Evolutionary conservation across 495 filamentous ascomycete species (phyloP).

Genomic region (Cenococcum geophilum): DNA sequence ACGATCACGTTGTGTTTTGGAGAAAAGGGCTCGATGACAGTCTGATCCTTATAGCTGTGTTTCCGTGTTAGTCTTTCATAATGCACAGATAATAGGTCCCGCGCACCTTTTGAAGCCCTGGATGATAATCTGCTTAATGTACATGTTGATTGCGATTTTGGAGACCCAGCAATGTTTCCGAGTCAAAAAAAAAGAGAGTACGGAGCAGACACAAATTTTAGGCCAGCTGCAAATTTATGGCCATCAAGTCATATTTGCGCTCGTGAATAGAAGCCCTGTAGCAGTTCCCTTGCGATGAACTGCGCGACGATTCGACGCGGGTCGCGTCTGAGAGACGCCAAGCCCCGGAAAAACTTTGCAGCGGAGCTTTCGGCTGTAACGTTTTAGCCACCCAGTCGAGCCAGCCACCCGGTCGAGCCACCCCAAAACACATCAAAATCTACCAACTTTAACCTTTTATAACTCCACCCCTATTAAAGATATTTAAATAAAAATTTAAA

Average conservation of each 20-base stretch:
- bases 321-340: neutral
- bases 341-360: neutral
- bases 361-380: no score
- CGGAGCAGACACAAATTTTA: neutral
- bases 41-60: slow-evolving; percentile 97
- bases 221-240: neutral
- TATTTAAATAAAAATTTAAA: no score
- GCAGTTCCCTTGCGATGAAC: neutral
- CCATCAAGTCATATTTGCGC: neutral
- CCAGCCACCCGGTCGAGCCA: no score
- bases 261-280: neutral
- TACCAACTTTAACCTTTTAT: no score
- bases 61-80: slow-evolving; percentile 3
- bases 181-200: neutral
- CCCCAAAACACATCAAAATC: no score
- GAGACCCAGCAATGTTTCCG: neutral
- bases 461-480: no score
- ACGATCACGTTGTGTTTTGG: slow-evolving; percentile 98
- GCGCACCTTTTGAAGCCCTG: slow-evolving; percentile 98
- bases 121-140: slow-evolving; percentile 99
- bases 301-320: neutral
- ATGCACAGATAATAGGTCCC: neutral
- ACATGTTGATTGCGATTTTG: slow-evolving; percentile 53
- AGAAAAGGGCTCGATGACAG: slow-evolving; percentile 96
- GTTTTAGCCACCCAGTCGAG: no score